Conservation (phyloP, 1,284 basidiomycete genomes). For the Fomitiporia mediterranea region DNA sequence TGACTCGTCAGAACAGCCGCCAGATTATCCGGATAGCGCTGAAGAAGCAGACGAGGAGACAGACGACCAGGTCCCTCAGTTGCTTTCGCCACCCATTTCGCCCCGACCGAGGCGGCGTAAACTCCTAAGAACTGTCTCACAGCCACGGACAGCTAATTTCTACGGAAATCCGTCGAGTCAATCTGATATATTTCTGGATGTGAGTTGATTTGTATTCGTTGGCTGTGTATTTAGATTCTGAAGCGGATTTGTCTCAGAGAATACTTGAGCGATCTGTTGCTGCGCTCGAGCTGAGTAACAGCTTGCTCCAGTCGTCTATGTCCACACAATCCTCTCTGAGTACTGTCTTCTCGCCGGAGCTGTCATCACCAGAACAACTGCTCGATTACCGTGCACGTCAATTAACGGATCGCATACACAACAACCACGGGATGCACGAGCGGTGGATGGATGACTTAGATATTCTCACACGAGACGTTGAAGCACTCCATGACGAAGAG, state of each 20-base stretch:
- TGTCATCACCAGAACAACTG: conserved; percentile 34
- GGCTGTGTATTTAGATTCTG: not conserved
- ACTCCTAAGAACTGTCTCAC: conserved; percentile 20
- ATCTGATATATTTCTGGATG: conserved; percentile 23
- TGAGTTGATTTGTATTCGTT: conserved; percentile 20
- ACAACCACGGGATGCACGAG: conserved; percentile 39
- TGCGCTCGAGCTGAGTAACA: conserved; percentile 78
- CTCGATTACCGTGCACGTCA: conserved; percentile 43
- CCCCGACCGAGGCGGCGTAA: conserved; percentile 23
- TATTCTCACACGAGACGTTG: conserved; percentile 56
- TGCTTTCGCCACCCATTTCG: conserved; percentile 20
- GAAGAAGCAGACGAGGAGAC: conserved; percentile 73
- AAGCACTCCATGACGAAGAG: conserved; percentile 43
- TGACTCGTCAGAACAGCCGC: conserved; percentile 52
- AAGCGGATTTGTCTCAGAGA: conserved; percentile 50
- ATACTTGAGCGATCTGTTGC: conserved; percentile 74
- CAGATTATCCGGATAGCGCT: conserved; percentile 70
- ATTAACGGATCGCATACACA: conserved; percentile 47
- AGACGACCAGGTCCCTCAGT: conserved; percentile 32
- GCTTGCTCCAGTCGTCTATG: conserved; percentile 66
- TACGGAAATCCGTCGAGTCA: conserved; percentile 28
- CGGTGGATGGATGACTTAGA: conserved; percentile 66
- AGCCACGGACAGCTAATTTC: conserved; percentile 20
- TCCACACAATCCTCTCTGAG: conserved; percentile 61
- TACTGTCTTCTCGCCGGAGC: conserved; percentile 37